Base-by-base conservation (phyloP, 2,329 filamentous ascomycete genomes). In the Diaporthe sp. region DNA sequence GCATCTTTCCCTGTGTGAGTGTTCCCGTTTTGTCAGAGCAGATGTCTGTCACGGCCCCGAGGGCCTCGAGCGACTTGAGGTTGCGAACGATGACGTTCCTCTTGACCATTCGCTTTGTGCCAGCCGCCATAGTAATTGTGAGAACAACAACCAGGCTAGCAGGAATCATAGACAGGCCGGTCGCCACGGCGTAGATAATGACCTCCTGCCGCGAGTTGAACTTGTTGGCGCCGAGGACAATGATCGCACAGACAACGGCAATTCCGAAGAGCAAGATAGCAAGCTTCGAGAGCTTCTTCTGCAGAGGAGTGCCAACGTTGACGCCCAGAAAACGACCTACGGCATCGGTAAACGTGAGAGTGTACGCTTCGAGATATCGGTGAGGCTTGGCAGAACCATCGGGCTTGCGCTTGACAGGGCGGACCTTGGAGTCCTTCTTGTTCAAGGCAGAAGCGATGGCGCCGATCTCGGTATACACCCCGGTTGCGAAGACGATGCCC, bases 11-110 rank as follows among this genome's bases (percentile, higher is more conserved):
- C 77, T 91, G 88, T 0, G 91, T 93, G 31, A 93, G 83, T 0
- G 91, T 93, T 5, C 91, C 91, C 0, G 91, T 93, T 81, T 93
- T 93, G 79, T 93, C 91, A 0, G 90, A 92, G 80, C 91, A 92
- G 67, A 93, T 88, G 10, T 79, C 75, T 55, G 88, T 90, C 59
- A 91, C 88, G 68, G 87, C 89, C 25, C 89, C 89, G 5, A 91
- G 83, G 2, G 89, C 88, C 80, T 91, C 89, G 9, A 90, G 81
- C 2, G 88, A 88, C 75, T 88, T 85, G 65, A 92, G 82, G 77
- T 90, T 90, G 46, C 90, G 87, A 62, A 91, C 89, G 75, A 92
- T 89, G 61, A 91, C 89, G 79, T 91, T 83, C 67, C 87, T 83
- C 78, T 88, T 81, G 2, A 78, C 79, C 80, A 82, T 82, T 9